Evolutionary conservation across 371 early-diverging fungal species (phyloP).

Genomic region (Encephalitozoon cuniculi): DNA sequence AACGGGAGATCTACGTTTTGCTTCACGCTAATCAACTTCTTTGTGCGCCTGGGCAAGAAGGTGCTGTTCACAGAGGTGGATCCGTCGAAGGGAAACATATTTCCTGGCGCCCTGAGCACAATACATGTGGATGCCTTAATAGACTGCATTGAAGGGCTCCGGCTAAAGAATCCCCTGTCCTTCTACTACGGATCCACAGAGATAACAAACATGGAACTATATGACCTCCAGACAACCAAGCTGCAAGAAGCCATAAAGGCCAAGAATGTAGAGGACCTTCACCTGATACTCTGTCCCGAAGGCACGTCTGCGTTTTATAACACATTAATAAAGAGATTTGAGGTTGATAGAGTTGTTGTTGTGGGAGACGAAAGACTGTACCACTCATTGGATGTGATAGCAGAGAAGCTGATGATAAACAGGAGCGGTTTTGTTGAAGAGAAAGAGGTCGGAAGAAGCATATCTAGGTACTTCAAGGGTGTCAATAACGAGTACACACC

Average conservation of each 20-base stretch:
- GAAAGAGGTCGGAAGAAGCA: conserved; percentile 38
- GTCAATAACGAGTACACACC: conserved; percentile 51
- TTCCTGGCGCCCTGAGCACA: conserved; percentile 49
- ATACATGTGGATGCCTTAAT: conserved; percentile 31
- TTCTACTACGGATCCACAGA: conserved; percentile 49
- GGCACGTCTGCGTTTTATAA: conserved; percentile 19
- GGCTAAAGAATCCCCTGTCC: conserved; percentile 29
- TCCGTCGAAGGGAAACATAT: conserved; percentile 41
- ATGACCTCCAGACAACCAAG: conserved; percentile 14
- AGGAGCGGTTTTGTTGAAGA: conserved; percentile 47
- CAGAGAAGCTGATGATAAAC: conserved; percentile 37
- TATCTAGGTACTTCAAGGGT: conserved; percentile 60
- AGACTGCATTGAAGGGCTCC: conserved; percentile 30
- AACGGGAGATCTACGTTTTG: conserved; percentile 46
- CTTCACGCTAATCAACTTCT: conserved; percentile 49
- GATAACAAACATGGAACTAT: conserved; percentile 50
- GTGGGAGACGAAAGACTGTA: conserved; percentile 58
- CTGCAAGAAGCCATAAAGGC: conserved; percentile 37
- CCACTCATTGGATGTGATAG: conserved; percentile 21
- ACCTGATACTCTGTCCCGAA: conserved; percentile 47
- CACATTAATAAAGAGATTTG: conserved; percentile 33
- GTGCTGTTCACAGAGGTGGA: conserved; percentile 52
- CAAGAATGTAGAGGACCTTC: conserved; percentile 27
- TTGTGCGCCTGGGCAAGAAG: conserved; percentile 47
- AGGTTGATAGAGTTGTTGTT: conserved; percentile 44